Percentiles rank a stretch among this genome's conserved stretches.
Conservation (phyloP, 805 yeast genomes). For the Metschnikowia noctiluminum region DNA sequence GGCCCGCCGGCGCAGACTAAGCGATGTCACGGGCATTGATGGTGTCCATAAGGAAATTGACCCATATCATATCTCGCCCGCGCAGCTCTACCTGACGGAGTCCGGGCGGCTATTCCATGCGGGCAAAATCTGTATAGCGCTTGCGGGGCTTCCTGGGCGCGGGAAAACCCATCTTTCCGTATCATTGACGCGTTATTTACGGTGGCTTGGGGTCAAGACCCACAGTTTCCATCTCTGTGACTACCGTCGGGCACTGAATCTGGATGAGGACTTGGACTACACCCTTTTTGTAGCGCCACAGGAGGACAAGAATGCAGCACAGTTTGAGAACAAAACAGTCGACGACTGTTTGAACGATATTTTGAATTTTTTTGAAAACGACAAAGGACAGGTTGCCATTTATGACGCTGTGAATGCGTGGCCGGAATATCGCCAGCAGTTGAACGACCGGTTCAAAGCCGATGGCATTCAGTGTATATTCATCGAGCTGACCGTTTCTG, state of each 20-base stretch:
- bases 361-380: conserved; percentile 62
- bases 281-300: conserved; percentile 56
- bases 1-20: conserved; percentile 31
- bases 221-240: conserved; percentile 78
- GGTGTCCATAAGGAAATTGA: conserved; percentile 67
- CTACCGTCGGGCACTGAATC: conserved; percentile 59
- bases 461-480: conserved; percentile 74
- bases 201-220: conserved; percentile 96
- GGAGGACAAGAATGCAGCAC: conserved; percentile 33
- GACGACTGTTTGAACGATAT: conserved; percentile 68
- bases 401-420: conserved; percentile 93
- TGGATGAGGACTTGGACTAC: conserved; percentile 52
- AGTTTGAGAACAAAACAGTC: conserved; percentile 55
- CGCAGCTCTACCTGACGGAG: conserved; percentile 89
- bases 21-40: conserved; percentile 40
- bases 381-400: conserved; percentile 90
- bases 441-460: conserved; percentile 51
- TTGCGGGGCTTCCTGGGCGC: conserved; percentile 93
- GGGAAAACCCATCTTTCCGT: conserved; percentile 94
- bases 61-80: conserved; percentile 75
- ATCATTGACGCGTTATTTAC: conserved; percentile 81
- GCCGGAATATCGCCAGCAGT: conserved; percentile 57
- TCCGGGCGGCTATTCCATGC: conserved; percentile 93
- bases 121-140: conserved; percentile 82
- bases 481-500: conserved; percentile 83